Evolutionary conservation across 164 flowering plant genomes (phyloP), one percentile per base, ranked within the genome.

Genomic region (Chimonanthus salicifolius): DNA sequence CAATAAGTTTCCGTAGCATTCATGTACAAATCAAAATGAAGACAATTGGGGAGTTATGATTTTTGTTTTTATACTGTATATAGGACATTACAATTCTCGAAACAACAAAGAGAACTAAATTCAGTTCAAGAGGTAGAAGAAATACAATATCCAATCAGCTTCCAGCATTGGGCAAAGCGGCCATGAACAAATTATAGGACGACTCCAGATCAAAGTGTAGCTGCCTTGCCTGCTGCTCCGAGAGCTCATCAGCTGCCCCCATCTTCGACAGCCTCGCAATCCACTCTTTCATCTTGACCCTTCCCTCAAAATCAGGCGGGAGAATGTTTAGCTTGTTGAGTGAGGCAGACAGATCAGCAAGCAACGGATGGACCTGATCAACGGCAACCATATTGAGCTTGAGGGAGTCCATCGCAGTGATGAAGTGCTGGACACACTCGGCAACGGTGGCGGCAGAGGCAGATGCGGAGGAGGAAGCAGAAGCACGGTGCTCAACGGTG

Each of bases 201-300:
- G 99, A 93, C 76, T 91, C 99, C 1, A 95, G 87, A 75, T 95
- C 99, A 68, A 95, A 95, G 77, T 86, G 98, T 13, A 94, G 93
- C 82, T 91, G 99, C 82, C 99, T 79, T 3, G 99, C 83, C 81
- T 94, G 98, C 88, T 92, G 97, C 74, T 91, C 98, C 0, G 99
- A 90, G 71, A 92, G 79, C 88, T 94, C 97, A 75, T 92, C 99
- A 0, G 99, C 92, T 10, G 95, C 98, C 4, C 98, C 93, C 98
- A 94, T 94, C 87, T 88, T 94, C 2, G 98, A 79, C 71, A 94
- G 72, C 84, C 88, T 86, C n/a, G 77, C 75, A 63, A 93, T 87
- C 99, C 99, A 94, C 74, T 93, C 99, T 80, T 80, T 91, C 93
- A 88, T 86, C 86, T 94, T 94, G 20, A 78, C 82, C 86, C 84